Evolutionary conservation across 2,329 filamentous ascomycete species (phyloP), one percentile per base, ranked within the genome.

Genomic region (Penicillium decumbens): DNA sequence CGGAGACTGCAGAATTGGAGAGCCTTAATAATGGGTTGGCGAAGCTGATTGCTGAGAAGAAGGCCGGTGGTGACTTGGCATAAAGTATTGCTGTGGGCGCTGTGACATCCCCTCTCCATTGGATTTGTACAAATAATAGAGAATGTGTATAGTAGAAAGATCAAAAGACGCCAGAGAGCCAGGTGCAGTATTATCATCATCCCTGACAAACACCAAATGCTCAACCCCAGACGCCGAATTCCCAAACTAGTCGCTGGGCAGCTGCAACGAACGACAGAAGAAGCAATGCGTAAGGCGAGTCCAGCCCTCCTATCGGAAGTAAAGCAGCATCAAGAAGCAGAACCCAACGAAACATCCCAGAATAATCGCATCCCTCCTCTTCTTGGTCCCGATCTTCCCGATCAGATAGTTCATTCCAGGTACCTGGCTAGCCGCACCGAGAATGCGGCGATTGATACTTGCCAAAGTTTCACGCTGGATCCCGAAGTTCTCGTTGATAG

Each of bases 331-430:
- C 62, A 97, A 72, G 66, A 95, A 95, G 73, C 93, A 97, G 61
- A 95, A 80, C 0, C 90, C 91, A 64, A 98, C 90, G 64, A 98
- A 95, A 41, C 78, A 77, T 15, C 89, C 93, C 75, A 98, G 80
- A 57, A 98, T 95, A 59, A 98, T 85, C 27, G 91, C 91, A 71
- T 98, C 93, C 62, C 93, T 84, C 69, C 92, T 83, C 80, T 95
- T 95, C 77, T 95, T 95, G 50, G 89, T 85, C 45, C 91, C 92
- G 72, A 98, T 98, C 72, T 89, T 87, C 44, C 84, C 83, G 62
- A 98, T 97, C 65, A 98, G 75, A 44, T 84, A 84, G 71, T 97
- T 98, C 62, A 98, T 84, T 1, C 93, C 93, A 0, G 93, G 93
- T 13, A 98, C 87, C 67, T 95, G 87, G 65, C 88, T 89, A 33